Percentiles rank a stretch among this genome's conserved stretches.
phyloP scores from a whole-genome alignment of 2,329 filamentous ascomycete genomes.

The Mariannaea sp. region DNA sequence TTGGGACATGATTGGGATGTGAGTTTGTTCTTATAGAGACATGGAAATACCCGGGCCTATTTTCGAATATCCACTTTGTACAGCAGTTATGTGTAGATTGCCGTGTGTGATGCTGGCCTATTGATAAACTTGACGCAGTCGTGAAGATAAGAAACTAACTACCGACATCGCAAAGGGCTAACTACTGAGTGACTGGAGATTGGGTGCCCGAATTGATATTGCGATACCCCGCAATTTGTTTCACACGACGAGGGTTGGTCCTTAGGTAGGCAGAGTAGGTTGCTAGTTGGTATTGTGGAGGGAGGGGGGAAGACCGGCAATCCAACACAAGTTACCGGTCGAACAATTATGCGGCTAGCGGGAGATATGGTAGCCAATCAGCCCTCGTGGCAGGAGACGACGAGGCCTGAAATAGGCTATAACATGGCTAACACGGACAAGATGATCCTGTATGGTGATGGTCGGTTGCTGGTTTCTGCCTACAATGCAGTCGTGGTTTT shows the following conservation, averaged over 20 bases:
- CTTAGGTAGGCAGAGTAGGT: too few relatives aligned
- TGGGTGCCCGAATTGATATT: not conserved
- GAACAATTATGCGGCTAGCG: not conserved
- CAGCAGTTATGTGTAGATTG: too few relatives aligned
- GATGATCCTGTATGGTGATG: not conserved
- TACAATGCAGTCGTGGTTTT: not conserved
- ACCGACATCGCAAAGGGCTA: too few relatives aligned
- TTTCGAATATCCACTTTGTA: too few relatives aligned
- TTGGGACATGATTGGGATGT: slow-evolving; percentile 4
- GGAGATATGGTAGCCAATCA: not conserved
- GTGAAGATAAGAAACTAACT: too few relatives aligned
- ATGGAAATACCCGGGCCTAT: not conserved
- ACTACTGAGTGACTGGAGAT: too few relatives aligned
- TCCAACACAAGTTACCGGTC: not conserved
- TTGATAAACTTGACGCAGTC: too few relatives aligned
- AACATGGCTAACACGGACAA: not conserved
- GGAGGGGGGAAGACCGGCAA: too few relatives aligned
- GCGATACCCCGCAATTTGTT: not conserved
- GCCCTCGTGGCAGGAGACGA: not conserved
- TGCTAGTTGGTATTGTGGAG: too few relatives aligned
- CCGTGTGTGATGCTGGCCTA: not conserved
- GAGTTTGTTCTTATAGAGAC: not conserved
- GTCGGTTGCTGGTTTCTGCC: not conserved
- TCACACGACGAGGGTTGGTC: not conserved
- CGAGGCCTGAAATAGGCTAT: not conserved